Evolutionary conservation across 352 stramenopile genomes (phyloP).

Genomic region (Phytophthora pisi): DNA sequence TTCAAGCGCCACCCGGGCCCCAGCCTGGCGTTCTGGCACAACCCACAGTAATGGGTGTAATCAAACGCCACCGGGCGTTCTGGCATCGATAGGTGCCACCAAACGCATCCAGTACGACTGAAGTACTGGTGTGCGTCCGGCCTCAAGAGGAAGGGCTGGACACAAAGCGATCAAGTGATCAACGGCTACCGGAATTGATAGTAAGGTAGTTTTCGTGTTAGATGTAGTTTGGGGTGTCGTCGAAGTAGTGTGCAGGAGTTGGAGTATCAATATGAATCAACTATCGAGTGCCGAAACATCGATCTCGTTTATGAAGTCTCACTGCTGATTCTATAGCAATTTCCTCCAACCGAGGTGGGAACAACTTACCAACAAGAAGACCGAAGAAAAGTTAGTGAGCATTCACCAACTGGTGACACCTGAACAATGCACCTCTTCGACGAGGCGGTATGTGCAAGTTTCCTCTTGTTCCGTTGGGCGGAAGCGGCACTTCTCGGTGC

Average conservation of each 20-base stretch:
- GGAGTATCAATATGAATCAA: not conserved
- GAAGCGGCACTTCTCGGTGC: too few species aligned
- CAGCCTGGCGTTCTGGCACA: constrained; percentile 20
- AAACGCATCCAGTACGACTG: constrained; percentile 11
- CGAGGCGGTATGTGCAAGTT: too few species aligned
- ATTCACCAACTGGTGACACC: too few species aligned
- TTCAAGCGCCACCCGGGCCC: constrained; percentile 48
- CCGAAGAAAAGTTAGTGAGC: too few species aligned
- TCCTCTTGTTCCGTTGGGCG: too few species aligned
- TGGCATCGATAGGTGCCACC: not conserved
- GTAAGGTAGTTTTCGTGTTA: not conserved
- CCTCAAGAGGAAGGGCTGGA: not conserved
- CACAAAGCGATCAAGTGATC: not conserved
- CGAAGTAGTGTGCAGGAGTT: not conserved
- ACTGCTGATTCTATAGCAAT: too few species aligned
- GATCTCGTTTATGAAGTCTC: not conserved
- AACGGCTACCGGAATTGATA: not conserved
- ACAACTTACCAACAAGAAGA: too few species aligned
- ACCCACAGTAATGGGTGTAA: constrained; percentile 36
- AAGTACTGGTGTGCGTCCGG: constrained; percentile 16
- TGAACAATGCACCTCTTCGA: too few species aligned
- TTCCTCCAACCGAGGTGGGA: too few species aligned
- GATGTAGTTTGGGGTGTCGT: not conserved
- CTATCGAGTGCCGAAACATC: not conserved
- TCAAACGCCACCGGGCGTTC: not conserved